Evolutionary conservation across 1,139 yeast species (phyloP), one percentile per base, ranked within the genome.

Genomic region (Wickerhamomyces sp.): DNA sequence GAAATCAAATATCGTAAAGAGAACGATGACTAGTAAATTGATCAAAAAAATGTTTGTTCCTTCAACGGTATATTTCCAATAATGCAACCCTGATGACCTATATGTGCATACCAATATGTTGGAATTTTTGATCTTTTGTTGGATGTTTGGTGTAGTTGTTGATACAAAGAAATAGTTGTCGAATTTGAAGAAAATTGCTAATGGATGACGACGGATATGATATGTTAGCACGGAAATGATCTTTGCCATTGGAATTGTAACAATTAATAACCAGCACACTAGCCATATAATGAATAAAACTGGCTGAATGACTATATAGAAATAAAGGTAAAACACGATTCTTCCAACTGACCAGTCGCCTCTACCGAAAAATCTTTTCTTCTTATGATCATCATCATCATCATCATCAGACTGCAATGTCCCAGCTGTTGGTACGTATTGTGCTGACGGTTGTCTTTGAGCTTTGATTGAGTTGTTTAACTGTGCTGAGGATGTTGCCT

Each of bases 1-100:
- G 56, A 76, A 88, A 60, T 90, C 96, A 36, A 81, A 62, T 28
- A 94, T 87, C 4, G 92, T 94, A 60, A 89, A 87, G 5, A 85
- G 58, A 12, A 92, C 97, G 18, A 89, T 76, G 18, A 77, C 72
- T 59, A 88, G 72, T 59, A 92, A 68, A 57, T 92, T 94, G 62
- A 92, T 82, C 58, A 94, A 85, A 55, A 92, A 87, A 43, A 92
- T 83, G 60, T 92, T 92, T 7, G 97, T 90, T 44, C 98, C 98
- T 53, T 88, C 97, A 40, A 92, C 84, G 0, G 98, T 92, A 60
- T 87, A 90, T 66, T 92, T 92, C 68, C 90, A 92, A 65, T 92
- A 92, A 58, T 88, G 96, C 59, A 77, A 71, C 1, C 97, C 97
- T 52, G 89, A 79, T 41, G 96, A 88, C 54, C 97, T 77, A 63